These are phyloP conservation scores for Venustampulla echinocandica DNA, from an alignment of 495 filamentous ascomycete genomes.

Conservation along the genomic window DNA sequence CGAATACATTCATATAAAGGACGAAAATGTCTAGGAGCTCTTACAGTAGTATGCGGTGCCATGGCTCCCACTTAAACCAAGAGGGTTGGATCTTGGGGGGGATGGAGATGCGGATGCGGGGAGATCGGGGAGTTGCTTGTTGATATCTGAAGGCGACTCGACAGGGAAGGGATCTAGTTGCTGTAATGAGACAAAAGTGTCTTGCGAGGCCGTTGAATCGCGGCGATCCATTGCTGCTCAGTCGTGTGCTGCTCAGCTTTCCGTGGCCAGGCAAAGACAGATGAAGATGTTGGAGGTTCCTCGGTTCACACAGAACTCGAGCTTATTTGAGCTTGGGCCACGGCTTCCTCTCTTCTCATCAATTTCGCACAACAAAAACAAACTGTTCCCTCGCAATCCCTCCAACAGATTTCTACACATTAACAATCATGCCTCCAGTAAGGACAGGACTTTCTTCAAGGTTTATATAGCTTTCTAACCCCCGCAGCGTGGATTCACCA, in stretches of 20 bases:
- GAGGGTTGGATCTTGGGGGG: conserved; percentile 11
- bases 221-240: conserved; percentile 13
- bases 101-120: conserved; percentile 15
- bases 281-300: too few relatives aligned
- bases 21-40: conserved; percentile 18
- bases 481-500: conserved; percentile 24
- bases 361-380: too few relatives aligned
- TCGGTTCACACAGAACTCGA: too few relatives aligned
- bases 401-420: not conserved
- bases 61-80: conserved; percentile 50
- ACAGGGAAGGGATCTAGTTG: conserved; percentile 78
- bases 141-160: conserved; percentile 46
- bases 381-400: not conserved
- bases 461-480: conserved; percentile 1
- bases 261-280: too few relatives aligned
- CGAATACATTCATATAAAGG: not conserved
- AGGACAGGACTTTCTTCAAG: conserved; percentile 4
- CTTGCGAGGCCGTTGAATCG: conserved; percentile 32
- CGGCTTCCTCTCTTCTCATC: not conserved
- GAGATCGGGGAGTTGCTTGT: conserved; percentile 47
- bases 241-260: too few relatives aligned
- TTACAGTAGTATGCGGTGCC: conserved; percentile 56
- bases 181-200: conserved; percentile 56
- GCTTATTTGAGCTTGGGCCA: too few relatives aligned
- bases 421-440: conserved; percentile 36